Base-by-base conservation (phyloP, 2,329 filamentous ascomycete species). In the Aureobasidium uvarum region DNA sequence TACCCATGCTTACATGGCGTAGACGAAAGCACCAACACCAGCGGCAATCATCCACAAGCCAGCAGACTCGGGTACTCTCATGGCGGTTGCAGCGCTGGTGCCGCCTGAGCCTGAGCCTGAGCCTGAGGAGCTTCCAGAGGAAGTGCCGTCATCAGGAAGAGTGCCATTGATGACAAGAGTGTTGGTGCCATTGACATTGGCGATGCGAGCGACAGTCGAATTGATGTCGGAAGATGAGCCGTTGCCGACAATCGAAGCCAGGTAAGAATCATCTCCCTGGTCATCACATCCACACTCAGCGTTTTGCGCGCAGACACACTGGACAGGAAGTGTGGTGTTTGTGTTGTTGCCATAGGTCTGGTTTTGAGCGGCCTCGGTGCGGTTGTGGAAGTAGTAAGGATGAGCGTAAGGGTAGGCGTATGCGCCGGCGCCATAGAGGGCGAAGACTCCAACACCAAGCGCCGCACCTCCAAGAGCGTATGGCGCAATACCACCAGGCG, bases 101-200 rank as follows among this genome's bases (percentile, higher is more conserved):
- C 5, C 5, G 45, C 45, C 13, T 6, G 46, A 50, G 8, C 46
- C 14, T 4, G n/a, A n/a, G 45, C 45, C 13, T 6, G 46, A 50
- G 25, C 25, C 25, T 25, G 25, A 25, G 2, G 25, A 25, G 25
- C 25, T 25, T 25, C 25, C 25, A 25, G 25, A 25, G 4, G 25
- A 25, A 25, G 77, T 79, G 0, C 80, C 81, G 2, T 76, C 80
- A 48, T 76, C 74, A 8, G 87, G 84, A 3, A 94, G 78, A 0
- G 88, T 90, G n/a, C 91, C 91, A 74, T 92, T 92, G 73, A 94
- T 78, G 36, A 90, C 79, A 43, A 95, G 83, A 1, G 85, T 88
- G 4, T 73, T 72, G 1, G 83, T 88, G 58, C 86, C 86, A 65
- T 90, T 87, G 67, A 89, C 82, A 62, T 81, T 77, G 2, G 83